Evolutionary conservation across 1,284 basidiomycete genomes (phyloP).

Genomic region (Takashimella koratensis): DNA sequence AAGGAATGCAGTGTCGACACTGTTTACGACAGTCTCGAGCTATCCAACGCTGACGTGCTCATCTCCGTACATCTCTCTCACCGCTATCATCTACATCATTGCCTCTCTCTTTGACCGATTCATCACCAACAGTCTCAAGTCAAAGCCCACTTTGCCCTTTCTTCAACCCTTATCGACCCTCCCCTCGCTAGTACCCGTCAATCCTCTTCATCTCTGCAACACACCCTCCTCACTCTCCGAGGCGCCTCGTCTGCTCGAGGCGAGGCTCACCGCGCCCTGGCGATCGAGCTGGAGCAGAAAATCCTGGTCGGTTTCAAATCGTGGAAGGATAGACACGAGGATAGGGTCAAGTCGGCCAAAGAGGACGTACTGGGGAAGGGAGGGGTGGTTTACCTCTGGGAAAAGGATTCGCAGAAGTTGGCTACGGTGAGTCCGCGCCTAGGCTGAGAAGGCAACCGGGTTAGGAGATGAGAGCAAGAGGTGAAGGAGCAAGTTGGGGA

Average conservation of each 20-base stretch:
- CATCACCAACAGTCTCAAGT: conserved; percentile 57
- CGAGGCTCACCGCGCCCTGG: conserved; percentile 39
- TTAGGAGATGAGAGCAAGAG: conserved; percentile 55
- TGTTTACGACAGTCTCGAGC: too few species aligned
- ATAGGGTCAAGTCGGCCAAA: conserved; percentile 31
- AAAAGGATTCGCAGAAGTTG: conserved; percentile 52
- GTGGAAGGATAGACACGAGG: conserved; percentile 43
- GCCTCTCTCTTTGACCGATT: too few species aligned
- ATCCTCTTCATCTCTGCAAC: conserved; percentile 36
- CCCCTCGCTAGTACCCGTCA: conserved; percentile 11
- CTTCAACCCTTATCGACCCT: conserved; percentile 48
- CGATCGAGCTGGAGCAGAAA: conserved; percentile 38
- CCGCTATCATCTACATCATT: too few species aligned
- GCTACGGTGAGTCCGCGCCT: conserved; percentile 43
- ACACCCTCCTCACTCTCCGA: conserved; percentile 36
- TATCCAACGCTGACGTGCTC: too few species aligned
- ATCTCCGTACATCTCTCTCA: too few species aligned
- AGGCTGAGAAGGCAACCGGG: too few species aligned
- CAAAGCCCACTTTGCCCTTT: conserved; percentile 53
- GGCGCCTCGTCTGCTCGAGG: conserved; percentile 35
- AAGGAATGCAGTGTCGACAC: too few species aligned
- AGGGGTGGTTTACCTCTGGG: conserved; percentile 64
- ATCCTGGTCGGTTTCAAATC: conserved; percentile 37
- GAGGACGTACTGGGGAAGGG: conserved; percentile 53
- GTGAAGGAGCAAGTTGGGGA: not conserved